Conservation (phyloP, 306 rosid genomes). For the Gastrolobium bilobum region DNA sequence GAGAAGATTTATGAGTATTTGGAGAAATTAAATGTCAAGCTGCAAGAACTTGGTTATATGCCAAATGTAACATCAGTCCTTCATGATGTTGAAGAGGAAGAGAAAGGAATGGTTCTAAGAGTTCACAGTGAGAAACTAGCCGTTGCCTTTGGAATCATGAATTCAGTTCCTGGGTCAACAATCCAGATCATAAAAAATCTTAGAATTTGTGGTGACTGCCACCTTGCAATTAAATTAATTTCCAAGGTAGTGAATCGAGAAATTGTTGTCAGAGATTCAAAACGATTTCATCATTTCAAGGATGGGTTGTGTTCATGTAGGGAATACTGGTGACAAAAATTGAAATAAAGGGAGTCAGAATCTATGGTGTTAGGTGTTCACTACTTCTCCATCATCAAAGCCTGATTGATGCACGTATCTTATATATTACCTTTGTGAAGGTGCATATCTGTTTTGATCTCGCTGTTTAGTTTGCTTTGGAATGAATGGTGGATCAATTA, state of each 20-base stretch:
- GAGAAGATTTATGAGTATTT: conserved; percentile 66
- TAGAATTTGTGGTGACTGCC: conserved; percentile 83
- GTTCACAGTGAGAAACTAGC: conserved; percentile 93
- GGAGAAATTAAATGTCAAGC: conserved; percentile 64
- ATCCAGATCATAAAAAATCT: conserved; percentile 77
- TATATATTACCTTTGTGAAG: conserved; percentile 4
- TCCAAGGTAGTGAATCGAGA: conserved; percentile 66
- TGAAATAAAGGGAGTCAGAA: conserved; percentile 47
- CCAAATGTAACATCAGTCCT: conserved; percentile 72
- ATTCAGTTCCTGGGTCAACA: conserved; percentile 69
- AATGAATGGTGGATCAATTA: conserved; percentile 37
- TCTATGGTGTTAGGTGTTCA: conserved; percentile 8
- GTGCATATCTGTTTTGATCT: conserved; percentile 1
- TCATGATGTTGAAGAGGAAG: conserved; percentile 85
- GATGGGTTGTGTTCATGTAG: conserved; percentile 76
- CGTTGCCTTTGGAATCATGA: conserved; percentile 77
- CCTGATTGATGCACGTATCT: conserved; percentile 7
- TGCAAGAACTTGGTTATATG: conserved; percentile 72
- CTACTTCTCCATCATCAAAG: conserved; percentile 21
- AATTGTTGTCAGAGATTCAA: conserved; percentile 79
- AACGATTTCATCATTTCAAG: conserved; percentile 85
- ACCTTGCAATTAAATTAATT: conserved; percentile 67
- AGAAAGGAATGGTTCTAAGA: conserved; percentile 73
- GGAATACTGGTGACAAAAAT: conserved; percentile 67
- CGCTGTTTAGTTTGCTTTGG: conserved; percentile 1